phyloP scores from a whole-genome alignment of 2,329 filamentous ascomycete genomes.

The Nemania sp. region DNA sequence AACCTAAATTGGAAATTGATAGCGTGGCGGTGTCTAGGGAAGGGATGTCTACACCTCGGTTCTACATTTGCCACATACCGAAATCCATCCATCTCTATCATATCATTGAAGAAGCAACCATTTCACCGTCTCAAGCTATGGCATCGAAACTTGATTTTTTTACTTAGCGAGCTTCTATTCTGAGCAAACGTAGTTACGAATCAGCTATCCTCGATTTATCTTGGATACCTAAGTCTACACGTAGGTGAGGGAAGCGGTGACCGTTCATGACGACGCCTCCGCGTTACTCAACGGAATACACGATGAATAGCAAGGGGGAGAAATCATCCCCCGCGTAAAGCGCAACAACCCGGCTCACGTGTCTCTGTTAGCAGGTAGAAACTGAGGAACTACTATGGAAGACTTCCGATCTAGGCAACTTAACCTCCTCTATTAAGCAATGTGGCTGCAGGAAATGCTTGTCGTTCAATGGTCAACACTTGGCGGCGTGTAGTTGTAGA shows the following conservation, averaged over 20 bases:
- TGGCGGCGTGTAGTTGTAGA: constrained; percentile 9
- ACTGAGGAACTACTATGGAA: neutral
- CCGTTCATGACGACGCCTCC: neutral
- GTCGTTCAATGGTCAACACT: constrained; percentile 11
- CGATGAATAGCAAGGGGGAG: constrained; percentile 1
- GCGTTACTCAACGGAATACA: constrained; percentile 1
- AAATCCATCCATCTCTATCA: neutral
- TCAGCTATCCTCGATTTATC: constrained; percentile 6
- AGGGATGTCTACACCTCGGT: neutral
- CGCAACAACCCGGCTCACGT: neutral
- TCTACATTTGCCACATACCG: constrained; percentile 4
- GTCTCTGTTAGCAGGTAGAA: constrained; percentile 1
- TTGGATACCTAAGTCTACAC: constrained; percentile 5
- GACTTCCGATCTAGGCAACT: constrained; percentile 10
- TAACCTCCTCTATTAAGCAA: neutral
- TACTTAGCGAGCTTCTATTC: constrained; percentile 13
- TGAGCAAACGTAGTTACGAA: constrained; percentile 27
- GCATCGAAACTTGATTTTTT: constrained; percentile 9
- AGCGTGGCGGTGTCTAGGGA: constrained; percentile 10
- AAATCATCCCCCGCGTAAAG: constrained; percentile 9
- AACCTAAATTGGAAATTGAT: constrained; percentile 28
- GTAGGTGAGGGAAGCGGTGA: neutral
- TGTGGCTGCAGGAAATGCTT: constrained; percentile 22
- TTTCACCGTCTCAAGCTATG: constrained; percentile 11
- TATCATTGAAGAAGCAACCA: constrained; percentile 12